These are phyloP conservation scores for Pseudopithomyces chartarum DNA, from an alignment of 2,329 filamentous ascomycete genomes.

Conservation along the genomic window DNA sequence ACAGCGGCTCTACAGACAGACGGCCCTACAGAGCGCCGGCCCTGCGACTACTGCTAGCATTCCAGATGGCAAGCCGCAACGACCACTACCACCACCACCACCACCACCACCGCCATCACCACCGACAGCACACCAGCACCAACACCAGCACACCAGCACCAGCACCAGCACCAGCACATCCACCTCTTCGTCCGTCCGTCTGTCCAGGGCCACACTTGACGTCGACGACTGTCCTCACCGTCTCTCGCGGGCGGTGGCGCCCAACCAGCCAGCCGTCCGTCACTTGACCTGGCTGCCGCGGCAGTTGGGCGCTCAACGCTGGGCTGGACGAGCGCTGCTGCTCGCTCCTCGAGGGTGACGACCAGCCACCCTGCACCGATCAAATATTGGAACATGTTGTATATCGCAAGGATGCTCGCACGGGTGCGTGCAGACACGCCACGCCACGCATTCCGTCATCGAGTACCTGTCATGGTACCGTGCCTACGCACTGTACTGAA, in stretches of 20 bases:
- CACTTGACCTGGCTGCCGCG: too few relatives aligned
- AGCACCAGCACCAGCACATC: too few relatives aligned
- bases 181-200: too few relatives aligned
- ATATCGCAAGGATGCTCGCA: background rate
- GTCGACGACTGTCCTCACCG: too few relatives aligned
- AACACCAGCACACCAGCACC: too few relatives aligned
- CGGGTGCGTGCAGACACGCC: slow-evolving; percentile 9
- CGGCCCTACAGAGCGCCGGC: too few relatives aligned
- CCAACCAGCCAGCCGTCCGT: background rate
- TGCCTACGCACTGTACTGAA: background rate
- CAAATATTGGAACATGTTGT: slow-evolving; percentile 5
- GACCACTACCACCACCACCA: background rate
- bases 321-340: slow-evolving; percentile 11
- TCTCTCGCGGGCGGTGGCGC: too few relatives aligned
- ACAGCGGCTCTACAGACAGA: background rate
- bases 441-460: slow-evolving; percentile 9
- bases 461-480: background rate
- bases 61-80: background rate
- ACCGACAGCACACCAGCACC: too few relatives aligned
- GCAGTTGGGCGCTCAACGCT: background rate
- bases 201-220: too few relatives aligned
- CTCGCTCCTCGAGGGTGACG: background rate
- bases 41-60: background rate
- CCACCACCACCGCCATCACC: too few relatives aligned
- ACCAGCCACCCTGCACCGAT: slow-evolving; percentile 4